phyloP scores from a whole-genome alignment of 257 asterid genomes.

The Haberlea rhodopensis region DNA sequence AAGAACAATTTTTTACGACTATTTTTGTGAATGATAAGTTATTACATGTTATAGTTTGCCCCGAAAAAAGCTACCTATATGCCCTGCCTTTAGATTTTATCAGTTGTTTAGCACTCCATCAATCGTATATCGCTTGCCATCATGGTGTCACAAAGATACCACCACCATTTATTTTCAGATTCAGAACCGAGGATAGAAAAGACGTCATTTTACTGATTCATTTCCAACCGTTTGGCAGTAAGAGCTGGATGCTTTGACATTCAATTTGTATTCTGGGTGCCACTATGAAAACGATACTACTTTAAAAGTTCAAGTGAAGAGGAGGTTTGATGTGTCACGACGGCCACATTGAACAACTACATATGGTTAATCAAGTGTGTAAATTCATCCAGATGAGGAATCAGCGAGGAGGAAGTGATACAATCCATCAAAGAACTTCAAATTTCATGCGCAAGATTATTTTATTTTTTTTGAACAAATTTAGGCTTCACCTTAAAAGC shows the following conservation, averaged over 20 bases:
- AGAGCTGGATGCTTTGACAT: neutral
- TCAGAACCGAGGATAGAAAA: neutral
- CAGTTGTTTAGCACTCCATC: constrained; percentile 4
- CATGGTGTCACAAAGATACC: neutral
- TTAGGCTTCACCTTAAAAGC: neutral
- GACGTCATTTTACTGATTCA: neutral
- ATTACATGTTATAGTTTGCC: neutral
- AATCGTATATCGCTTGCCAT: neutral
- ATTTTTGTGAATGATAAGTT: constrained; percentile 1
- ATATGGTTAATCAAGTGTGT: too few relatives aligned
- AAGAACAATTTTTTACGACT: constrained; percentile 6
- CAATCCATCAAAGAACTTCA: neutral
- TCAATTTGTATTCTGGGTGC: neutral
- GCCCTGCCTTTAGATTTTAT: neutral
- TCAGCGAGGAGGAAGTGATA: neutral
- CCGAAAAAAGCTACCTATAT: neutral
- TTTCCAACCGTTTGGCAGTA: neutral
- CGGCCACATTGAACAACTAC: too few relatives aligned
- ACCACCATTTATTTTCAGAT: constrained; percentile 6
- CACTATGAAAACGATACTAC: neutral
- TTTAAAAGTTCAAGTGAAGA: neutral
- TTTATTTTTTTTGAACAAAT: too few relatives aligned
- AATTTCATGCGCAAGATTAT: neutral
- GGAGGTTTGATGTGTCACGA: constrained; percentile 11
- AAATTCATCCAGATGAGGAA: neutral